These are phyloP conservation scores for Buddleja alternifolia DNA, from an alignment of 257 asterid genomes.

Conservation along the genomic window DNA sequence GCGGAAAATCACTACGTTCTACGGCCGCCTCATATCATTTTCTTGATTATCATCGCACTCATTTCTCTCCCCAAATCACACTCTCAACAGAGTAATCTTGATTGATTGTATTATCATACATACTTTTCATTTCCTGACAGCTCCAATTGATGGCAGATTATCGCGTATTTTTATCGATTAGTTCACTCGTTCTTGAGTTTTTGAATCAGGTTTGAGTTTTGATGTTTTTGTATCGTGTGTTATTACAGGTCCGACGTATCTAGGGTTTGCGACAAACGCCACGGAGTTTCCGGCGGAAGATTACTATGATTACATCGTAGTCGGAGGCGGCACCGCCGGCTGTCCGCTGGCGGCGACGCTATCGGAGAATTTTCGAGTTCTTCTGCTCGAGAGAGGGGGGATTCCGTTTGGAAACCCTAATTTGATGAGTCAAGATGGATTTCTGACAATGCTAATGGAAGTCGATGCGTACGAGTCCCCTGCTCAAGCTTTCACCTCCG, in stretches of 20 bases:
- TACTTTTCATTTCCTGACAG: too few species aligned
- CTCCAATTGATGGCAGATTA: too few species aligned
- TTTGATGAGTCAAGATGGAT: constrained; percentile 80
- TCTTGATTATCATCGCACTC: constrained; percentile 37
- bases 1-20: constrained; percentile 28
- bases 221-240: neutral
- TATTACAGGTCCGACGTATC: constrained; percentile 60
- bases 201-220: neutral
- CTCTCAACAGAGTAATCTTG: constrained; percentile 55
- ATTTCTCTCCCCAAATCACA: constrained; percentile 42
- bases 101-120: too few species aligned
- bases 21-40: constrained; percentile 22
- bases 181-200: too few species aligned
- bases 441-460: constrained; percentile 57
- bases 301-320: constrained; percentile 56
- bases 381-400: constrained; percentile 89
- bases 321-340: constrained; percentile 96
- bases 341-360: constrained; percentile 92
- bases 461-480: constrained; percentile 68
- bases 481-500: constrained; percentile 78
- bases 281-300: constrained; percentile 66
- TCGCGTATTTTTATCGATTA: too few species aligned
- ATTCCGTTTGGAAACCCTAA: constrained; percentile 56
- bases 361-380: constrained; percentile 63
- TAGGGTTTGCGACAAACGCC: constrained; percentile 57